Evolutionary conservation across 768 basidiomycete genomes (phyloP), one percentile per base, ranked within the genome.

Genomic region (Pleurotus tuoliensis): DNA sequence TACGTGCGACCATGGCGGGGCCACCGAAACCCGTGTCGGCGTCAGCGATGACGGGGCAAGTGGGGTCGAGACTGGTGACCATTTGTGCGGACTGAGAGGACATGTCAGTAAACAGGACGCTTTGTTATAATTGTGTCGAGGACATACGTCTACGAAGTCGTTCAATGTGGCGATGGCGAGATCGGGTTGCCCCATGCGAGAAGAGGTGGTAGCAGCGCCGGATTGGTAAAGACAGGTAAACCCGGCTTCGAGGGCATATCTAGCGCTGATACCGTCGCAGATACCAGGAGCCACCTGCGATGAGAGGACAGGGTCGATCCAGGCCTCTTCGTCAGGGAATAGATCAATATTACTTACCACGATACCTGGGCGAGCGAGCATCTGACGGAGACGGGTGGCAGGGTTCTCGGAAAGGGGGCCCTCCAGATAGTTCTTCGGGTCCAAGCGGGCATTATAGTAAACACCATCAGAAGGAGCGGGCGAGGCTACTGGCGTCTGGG

Each of bases 11-110:
- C 76, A 83, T 90, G 7, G 82, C 80, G 1, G 87, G 83, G 12
- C 88, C 88, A 59, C 88, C 88, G 59, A 89, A 89, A 13, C 73
- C 88, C 49, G 87, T 90, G 64, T 90, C 88, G 13, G 88, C 88
- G 60, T 90, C 88, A 0, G 87, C 88, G 58, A 90, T 89, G 15
- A 90, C 82, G 0, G 88, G 88, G 0, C 79, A 75, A 1, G 80
- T 74, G 0, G 87, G 86, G 62, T 82, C 73, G 47, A 88, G 62
- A 47, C 82, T 73, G 68, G 82, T 83, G 47, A 88, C 83, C 83
- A 88, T 86, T 64, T 82, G 80, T 2, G 82, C 87, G 48, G 81
- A 82, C 79, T 82, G 46, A 25, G 41, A 47, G 27, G 13, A 11
- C 11, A 34, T 34, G 30, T 34, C 8, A 34, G 30, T 34, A 34